A percentile compares a stretch with the other conserved stretches of the same genome.
phyloP scores from a whole-genome alignment of 768 basidiomycete genomes.

The Sistotremastrum niveocremeum region DNA sequence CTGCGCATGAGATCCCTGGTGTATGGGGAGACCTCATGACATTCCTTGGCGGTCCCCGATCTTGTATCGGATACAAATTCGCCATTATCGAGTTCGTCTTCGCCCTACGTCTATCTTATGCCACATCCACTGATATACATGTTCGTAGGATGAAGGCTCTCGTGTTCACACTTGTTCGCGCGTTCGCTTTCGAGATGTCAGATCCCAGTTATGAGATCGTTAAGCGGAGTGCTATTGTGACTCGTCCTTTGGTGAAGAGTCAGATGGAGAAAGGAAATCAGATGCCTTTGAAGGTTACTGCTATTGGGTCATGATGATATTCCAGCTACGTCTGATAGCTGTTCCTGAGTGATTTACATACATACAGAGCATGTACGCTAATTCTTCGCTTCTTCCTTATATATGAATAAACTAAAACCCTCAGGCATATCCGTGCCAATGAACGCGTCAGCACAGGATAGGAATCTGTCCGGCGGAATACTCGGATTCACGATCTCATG shows the following conservation, averaged over 20 bases:
- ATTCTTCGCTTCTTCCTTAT: too few species aligned
- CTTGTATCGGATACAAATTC: conserved; percentile 59
- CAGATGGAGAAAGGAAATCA: conserved; percentile 27
- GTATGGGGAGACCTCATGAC: conserved; percentile 46
- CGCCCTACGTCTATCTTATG: neutral
- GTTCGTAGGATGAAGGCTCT: conserved; percentile 27
- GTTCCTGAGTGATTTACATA: too few species aligned
- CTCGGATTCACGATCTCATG: too few species aligned
- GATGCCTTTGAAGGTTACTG: conserved; percentile 28
- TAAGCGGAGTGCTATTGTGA: conserved; percentile 19
- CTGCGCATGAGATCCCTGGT: conserved; percentile 34
- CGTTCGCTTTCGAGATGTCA: conserved; percentile 39
- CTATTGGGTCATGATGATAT: too few species aligned
- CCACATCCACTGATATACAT: neutral
- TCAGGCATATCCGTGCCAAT: too few species aligned
- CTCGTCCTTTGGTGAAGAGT: conserved; percentile 29
- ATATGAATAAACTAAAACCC: too few species aligned
- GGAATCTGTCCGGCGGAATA: too few species aligned
- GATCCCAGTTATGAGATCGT: conserved; percentile 31
- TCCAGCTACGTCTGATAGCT: too few species aligned
- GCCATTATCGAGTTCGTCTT: conserved; percentile 40
- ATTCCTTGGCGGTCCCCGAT: conserved; percentile 50
- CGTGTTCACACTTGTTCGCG: conserved; percentile 35
- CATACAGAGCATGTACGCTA: too few species aligned
- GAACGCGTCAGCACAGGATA: too few species aligned